Percentiles rank a stretch among this genome's conserved stretches.
These are phyloP conservation scores for Phoma sp. DNA, from an alignment of 2,329 filamentous ascomycete species.

Conservation along the genomic window DNA sequence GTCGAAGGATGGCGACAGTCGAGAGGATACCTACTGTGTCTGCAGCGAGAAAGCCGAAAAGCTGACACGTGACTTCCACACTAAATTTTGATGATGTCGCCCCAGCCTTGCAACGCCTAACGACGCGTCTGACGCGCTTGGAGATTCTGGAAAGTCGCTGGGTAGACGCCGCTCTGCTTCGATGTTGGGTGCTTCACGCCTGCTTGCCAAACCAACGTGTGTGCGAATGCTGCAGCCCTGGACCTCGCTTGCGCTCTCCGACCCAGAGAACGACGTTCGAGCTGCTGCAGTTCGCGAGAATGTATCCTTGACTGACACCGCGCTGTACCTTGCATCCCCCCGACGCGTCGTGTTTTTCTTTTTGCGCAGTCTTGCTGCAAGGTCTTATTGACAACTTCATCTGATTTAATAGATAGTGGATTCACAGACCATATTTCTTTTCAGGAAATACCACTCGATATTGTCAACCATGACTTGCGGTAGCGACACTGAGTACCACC, in stretches of 20 bases:
- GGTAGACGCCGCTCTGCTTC: too few species aligned
- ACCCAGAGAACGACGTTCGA: constrained; percentile 1
- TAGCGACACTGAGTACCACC: too few species aligned
- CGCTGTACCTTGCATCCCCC: background rate
- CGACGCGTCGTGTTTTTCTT: background rate
- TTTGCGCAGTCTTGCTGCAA: background rate
- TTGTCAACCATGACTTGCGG: too few species aligned
- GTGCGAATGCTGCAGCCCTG: background rate
- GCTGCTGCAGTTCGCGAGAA: background rate
- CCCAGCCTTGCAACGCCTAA: constrained; percentile 12
- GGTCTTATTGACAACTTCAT: too few species aligned
- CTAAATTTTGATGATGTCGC: constrained; percentile 17
- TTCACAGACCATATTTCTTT: too few species aligned
- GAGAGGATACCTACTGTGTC: constrained; percentile 12
- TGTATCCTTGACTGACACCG: background rate
- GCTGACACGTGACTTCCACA: constrained; percentile 10
- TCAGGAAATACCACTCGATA: too few species aligned
- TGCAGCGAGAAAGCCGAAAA: constrained; percentile 15
- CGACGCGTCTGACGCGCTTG: constrained; percentile 14
- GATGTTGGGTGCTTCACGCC: too few species aligned
- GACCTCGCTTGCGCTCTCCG: background rate
- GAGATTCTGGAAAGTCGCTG: background rate
- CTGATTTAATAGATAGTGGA: too few species aligned
- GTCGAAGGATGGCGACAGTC: constrained; percentile 19
- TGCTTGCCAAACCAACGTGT: background rate